A percentile compares a stretch with the other conserved stretches of the same genome.
phyloP scores from a whole-genome alignment of 1,284 basidiomycete genomes.

The Ceraceosorus guamensis region DNA sequence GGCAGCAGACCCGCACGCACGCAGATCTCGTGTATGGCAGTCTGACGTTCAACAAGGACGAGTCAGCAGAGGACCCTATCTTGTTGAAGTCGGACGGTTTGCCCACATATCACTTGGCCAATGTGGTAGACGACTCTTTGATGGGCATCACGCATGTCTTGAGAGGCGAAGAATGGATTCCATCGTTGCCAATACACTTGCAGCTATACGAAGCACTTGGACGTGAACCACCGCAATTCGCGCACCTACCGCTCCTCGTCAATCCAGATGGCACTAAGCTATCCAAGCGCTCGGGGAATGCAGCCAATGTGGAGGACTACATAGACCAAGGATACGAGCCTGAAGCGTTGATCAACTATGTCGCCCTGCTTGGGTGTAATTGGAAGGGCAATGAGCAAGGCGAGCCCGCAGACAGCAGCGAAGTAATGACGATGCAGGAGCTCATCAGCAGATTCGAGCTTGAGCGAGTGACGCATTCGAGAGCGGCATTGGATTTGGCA shows the following conservation, averaged over 20 bases:
- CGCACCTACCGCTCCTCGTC: constrained; percentile 80
- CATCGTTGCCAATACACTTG: constrained; percentile 85
- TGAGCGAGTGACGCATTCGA: constrained; percentile 29
- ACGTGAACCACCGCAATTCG: constrained; percentile 69
- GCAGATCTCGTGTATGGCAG: constrained; percentile 69
- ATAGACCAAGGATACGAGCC: constrained; percentile 83
- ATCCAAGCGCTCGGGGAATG: constrained; percentile 72
- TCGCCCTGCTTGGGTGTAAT: constrained; percentile 85
- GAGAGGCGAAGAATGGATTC: constrained; percentile 96
- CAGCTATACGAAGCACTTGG: constrained; percentile 76
- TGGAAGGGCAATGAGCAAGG: constrained; percentile 18
- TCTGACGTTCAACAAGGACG: constrained; percentile 57
- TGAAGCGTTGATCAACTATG: constrained; percentile 80
- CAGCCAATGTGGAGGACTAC: constrained; percentile 73
- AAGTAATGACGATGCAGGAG: constrained; percentile 33
- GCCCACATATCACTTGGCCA: constrained; percentile 95
- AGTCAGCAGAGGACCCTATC: constrained; percentile 69
- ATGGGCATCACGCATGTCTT: constrained; percentile 96
- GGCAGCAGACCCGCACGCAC: constrained; percentile 22
- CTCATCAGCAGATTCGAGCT: constrained; percentile 31
- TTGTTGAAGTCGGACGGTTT: constrained; percentile 84
- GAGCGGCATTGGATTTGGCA: constrained; percentile 30
- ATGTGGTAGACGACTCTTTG: constrained; percentile 86
- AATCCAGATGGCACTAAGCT: constrained; percentile 89
- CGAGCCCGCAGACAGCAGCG: constrained; percentile 15